phyloP scores from a whole-genome alignment of 2,329 filamentous ascomycete genomes.

The Lasiodiplodia sp. region DNA sequence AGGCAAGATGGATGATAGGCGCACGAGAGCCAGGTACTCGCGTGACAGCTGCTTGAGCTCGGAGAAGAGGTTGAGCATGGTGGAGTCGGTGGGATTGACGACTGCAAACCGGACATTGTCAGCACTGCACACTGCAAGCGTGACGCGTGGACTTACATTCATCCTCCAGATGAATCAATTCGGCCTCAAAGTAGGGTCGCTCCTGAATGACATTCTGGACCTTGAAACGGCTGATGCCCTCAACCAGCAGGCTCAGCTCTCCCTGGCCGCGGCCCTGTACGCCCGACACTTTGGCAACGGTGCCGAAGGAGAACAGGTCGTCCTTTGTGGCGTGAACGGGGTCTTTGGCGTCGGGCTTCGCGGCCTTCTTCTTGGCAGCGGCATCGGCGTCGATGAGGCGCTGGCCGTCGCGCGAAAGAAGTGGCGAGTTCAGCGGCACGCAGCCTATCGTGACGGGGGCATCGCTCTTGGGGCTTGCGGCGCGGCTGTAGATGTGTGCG shows the following conservation, averaged over 20 bases:
- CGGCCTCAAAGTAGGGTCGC: conserved; percentile 84
- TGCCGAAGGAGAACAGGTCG: conserved; percentile 84
- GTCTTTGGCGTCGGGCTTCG: conserved; percentile 41
- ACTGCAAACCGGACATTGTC: conserved; percentile 35
- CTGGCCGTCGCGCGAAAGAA: conserved; percentile 77
- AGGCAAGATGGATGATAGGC: conserved; percentile 84
- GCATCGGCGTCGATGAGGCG: conserved; percentile 69
- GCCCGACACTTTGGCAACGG: conserved; percentile 64
- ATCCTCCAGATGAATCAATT: conserved; percentile 75
- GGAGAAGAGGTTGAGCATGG: conserved; percentile 75
- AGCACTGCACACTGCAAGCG: neutral
- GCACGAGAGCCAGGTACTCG: conserved; percentile 83
- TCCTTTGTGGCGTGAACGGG: conserved; percentile 52
- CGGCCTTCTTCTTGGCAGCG: conserved; percentile 57
- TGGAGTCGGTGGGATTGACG: conserved; percentile 62
- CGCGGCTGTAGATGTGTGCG: conserved; percentile 81
- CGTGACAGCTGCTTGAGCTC: conserved; percentile 84
- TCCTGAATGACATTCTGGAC: conserved; percentile 79
- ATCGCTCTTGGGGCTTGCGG: conserved; percentile 68
- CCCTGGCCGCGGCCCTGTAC: conserved; percentile 56
- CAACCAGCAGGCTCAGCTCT: conserved; percentile 83
- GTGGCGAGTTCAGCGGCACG: conserved; percentile 80
- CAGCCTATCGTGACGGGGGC: conserved; percentile 82
- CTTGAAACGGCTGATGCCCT: conserved; percentile 80
- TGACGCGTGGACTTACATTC: conserved; percentile 58